Evolutionary conservation across 2,329 filamentous ascomycete genomes (phyloP).

Genomic region (Xylaria multiplex): DNA sequence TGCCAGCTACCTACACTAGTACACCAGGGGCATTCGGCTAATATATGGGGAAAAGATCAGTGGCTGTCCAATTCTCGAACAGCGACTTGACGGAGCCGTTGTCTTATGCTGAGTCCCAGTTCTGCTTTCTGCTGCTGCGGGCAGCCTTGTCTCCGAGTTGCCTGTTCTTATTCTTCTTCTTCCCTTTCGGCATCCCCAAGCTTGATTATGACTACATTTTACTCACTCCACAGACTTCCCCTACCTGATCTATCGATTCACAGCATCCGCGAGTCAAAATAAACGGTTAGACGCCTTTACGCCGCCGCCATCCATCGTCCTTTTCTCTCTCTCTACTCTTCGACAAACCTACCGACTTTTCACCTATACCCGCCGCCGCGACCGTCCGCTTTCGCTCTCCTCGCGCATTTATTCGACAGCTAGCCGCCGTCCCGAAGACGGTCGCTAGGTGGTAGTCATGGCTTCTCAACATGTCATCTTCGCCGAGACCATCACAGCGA

Average conservation of each 20-base stretch:
- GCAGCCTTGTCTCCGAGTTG: constrained; percentile 34
- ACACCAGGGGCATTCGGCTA: constrained; percentile 28
- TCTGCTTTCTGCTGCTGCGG: constrained; percentile 20
- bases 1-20: not conserved
- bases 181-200: constrained; percentile 20
- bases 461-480: constrained; percentile 70
- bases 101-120: not conserved
- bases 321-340: not conserved
- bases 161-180: not conserved
- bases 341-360: not conserved
- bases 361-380: not conserved
- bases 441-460: constrained; percentile 28
- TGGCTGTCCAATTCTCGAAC: constrained; percentile 29
- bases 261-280: not conserved
- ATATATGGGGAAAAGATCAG: constrained; percentile 28
- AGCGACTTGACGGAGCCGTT: constrained; percentile 19
- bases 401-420: constrained; percentile 5
- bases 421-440: constrained; percentile 13
- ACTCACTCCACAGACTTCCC: not conserved
- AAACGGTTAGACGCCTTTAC: not conserved
- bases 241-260: not conserved
- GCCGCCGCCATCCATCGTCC: not conserved
- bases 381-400: not conserved
- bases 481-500: constrained; percentile 72
- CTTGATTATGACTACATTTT: constrained; percentile 14